These are phyloP conservation scores for Rubroboletus pulcherrimus DNA, from an alignment of 768 basidiomycete genomes.

Conservation along the genomic window DNA sequence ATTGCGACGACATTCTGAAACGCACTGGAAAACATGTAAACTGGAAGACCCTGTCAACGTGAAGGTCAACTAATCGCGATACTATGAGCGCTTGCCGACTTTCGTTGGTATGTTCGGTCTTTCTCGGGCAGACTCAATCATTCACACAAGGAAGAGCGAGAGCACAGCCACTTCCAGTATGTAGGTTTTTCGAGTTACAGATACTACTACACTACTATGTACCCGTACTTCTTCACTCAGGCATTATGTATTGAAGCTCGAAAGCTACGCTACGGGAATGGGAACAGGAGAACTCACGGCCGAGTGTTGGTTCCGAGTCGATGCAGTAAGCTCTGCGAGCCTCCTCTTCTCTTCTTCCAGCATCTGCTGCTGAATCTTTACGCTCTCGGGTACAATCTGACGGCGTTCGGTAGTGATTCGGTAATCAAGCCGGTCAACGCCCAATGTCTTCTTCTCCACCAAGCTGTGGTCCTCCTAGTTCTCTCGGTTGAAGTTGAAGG, in stretches of 20 bases:
- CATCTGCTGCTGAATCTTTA: conserved; percentile 2
- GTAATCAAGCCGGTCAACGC: conserved; percentile 8
- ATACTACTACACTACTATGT: background rate
- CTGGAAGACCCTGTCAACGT: background rate
- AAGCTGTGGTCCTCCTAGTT: conserved; percentile 1
- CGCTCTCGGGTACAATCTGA: conserved; percentile 3
- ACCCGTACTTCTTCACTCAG: background rate
- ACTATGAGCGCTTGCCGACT: background rate
- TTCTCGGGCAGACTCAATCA: background rate
- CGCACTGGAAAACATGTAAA: conserved; percentile 22
- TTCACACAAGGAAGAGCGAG: background rate
- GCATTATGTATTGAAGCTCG: background rate
- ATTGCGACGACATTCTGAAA: conserved; percentile 36
- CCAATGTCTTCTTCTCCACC: conserved; percentile 3
- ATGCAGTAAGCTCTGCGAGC: background rate
- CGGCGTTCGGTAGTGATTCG: conserved; percentile 1
- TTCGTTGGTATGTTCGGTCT: background rate
- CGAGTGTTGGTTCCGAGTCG: background rate
- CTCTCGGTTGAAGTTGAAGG: conserved; percentile 41
- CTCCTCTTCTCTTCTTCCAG: conserved; percentile 4
- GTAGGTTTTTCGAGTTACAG: background rate
- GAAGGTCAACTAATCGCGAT: background rate
- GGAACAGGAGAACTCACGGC: background rate
- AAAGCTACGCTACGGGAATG: background rate
- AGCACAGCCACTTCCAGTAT: background rate